A percentile compares a stretch with the other conserved stretches of the same genome.
Conservation (phyloP, 1,139 yeast species). For the Candida sanyaensis region DNA sequence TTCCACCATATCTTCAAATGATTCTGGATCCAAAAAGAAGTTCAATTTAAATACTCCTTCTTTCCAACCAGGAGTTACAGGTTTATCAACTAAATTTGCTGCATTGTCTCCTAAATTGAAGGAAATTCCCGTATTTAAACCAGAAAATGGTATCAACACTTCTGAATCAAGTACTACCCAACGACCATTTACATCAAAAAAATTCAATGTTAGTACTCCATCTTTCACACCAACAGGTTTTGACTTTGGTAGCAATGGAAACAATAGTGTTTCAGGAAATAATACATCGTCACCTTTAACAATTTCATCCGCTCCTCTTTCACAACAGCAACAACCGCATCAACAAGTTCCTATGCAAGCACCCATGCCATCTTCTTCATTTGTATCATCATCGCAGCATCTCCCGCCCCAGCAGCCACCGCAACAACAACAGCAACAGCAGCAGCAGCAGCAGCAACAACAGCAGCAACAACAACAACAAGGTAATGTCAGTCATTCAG, state of each 20-base stretch:
- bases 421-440: neutral
- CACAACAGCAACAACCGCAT: neutral
- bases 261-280: neutral
- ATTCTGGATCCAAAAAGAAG: conserved; percentile 32
- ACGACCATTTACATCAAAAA: conserved; percentile 18
- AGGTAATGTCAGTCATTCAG: neutral
- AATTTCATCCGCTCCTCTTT: conserved; percentile 3
- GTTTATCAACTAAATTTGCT: conserved; percentile 43
- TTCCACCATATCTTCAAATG: conserved; percentile 3
- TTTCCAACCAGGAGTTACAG: conserved; percentile 52
- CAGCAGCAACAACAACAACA: no score
- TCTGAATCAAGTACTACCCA: conserved; percentile 3
- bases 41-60: conserved; percentile 68
- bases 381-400: conserved; percentile 1
- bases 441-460: no score
- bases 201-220: conserved; percentile 33
- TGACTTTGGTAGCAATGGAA: conserved; percentile 8
- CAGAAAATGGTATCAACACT: conserved; percentile 22
- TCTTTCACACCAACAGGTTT: conserved; percentile 33
- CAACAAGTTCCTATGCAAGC: neutral
- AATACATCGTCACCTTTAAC: conserved; percentile 3
- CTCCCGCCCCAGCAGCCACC: neutral
- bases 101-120: conserved; percentile 55
- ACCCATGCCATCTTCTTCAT: conserved; percentile 1
- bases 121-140: conserved; percentile 59